phyloP scores from a whole-genome alignment of 352 stramenopile species.

The Globisporangium nagaii region DNA sequence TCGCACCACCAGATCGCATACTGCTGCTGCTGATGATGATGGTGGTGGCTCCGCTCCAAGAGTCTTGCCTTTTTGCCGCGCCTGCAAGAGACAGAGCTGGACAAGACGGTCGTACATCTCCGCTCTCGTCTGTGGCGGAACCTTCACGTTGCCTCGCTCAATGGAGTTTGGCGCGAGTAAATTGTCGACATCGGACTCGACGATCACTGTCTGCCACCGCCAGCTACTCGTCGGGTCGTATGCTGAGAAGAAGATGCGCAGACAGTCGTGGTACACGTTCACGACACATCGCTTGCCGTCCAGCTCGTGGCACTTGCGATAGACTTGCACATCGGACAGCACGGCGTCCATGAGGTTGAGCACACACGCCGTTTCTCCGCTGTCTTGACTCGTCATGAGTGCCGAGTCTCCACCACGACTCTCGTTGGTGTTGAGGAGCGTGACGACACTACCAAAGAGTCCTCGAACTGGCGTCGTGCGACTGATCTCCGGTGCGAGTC shows the following conservation, averaged over 20 bases:
- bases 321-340: conserved; percentile 59
- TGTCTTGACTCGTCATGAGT: conserved; percentile 9
- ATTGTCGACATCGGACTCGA: conserved; percentile 47
- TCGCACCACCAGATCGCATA: conserved; percentile 35
- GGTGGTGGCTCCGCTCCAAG: neutral
- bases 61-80: neutral
- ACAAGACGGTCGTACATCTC: conserved; percentile 72
- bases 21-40: neutral
- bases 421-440: conserved; percentile 31
- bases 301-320: conserved; percentile 43
- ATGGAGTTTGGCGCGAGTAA: conserved; percentile 64
- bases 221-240: conserved; percentile 55
- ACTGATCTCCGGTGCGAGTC: conserved; percentile 40
- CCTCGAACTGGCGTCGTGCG: conserved; percentile 43
- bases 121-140: conserved; percentile 29
- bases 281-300: conserved; percentile 44
- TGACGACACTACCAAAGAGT: conserved; percentile 63
- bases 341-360: conserved; percentile 57
- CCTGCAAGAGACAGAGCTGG: conserved; percentile 43
- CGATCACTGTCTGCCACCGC: conserved; percentile 46
- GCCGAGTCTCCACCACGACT: neutral
- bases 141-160: conserved; percentile 30
- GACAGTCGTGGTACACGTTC: conserved; percentile 69
- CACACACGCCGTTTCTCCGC: conserved; percentile 17
- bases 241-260: conserved; percentile 54